Evolutionary conservation across 495 filamentous ascomycete genomes (phyloP).

Genomic region (Aspergillus campestris): DNA sequence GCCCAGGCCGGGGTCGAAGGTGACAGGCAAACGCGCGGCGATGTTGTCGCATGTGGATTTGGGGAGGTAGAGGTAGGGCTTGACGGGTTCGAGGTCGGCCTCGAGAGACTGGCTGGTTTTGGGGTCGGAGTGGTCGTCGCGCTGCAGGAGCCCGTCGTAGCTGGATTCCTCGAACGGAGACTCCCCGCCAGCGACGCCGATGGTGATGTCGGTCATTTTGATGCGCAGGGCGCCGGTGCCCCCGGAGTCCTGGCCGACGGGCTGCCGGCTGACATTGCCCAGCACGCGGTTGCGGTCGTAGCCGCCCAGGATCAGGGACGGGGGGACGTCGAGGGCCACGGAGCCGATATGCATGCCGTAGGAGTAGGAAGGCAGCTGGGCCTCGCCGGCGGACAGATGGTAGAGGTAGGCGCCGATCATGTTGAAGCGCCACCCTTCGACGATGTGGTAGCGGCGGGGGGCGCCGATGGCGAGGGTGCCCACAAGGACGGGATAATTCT

Average conservation of each 20-base stretch:
- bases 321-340: constrained; percentile 23
- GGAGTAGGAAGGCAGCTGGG: constrained; percentile 29
- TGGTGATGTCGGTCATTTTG: constrained; percentile 25
- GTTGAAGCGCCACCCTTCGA: not conserved
- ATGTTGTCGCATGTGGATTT: constrained; percentile 40
- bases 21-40: constrained; percentile 36
- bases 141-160: constrained; percentile 25
- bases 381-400: not conserved
- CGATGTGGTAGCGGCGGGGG: not conserved
- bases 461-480: constrained; percentile 7
- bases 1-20: constrained; percentile 25
- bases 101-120: not conserved
- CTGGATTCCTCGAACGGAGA: constrained; percentile 31
- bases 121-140: not conserved
- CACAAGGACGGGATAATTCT: constrained; percentile 3
- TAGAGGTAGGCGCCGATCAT: constrained; percentile 7
- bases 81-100: constrained; percentile 26
- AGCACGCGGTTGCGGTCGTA: constrained; percentile 39
- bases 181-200: constrained; percentile 28
- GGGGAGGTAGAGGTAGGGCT: constrained; percentile 42
- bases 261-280: constrained; percentile 8
- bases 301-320: constrained; percentile 39
- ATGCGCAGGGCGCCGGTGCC: constrained; percentile 19
- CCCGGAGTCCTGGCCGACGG: constrained; percentile 11
- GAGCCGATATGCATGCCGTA: constrained; percentile 48